Conservation (phyloP, 371 early-diverging fungal species). For the Syncephalis fuscata region DNA sequence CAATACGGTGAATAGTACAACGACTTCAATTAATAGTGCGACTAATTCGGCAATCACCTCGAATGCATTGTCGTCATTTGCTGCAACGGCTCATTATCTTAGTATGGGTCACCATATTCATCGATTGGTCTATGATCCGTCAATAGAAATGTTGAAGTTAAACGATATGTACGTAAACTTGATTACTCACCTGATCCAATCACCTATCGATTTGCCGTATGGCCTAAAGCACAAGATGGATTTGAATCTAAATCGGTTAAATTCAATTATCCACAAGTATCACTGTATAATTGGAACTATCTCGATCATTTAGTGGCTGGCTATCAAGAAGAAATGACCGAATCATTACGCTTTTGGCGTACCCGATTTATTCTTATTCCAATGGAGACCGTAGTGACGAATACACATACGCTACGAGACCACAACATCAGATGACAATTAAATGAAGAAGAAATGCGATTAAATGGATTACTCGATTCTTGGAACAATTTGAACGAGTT, state of each 20-base stretch:
- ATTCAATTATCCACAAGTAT: slow-evolving; percentile 59
- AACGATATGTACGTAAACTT: slow-evolving; percentile 63
- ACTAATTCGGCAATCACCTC: slow-evolving; percentile 1
- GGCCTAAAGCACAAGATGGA: slow-evolving; percentile 51
- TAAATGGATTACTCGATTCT: slow-evolving; percentile 66
- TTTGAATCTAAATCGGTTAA: slow-evolving; percentile 34
- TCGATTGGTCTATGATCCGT: slow-evolving; percentile 48
- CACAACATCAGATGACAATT: slow-evolving; percentile 29
- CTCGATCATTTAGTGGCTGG: slow-evolving; percentile 78
- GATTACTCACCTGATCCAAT: slow-evolving; percentile 35
- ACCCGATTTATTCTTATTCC: slow-evolving; percentile 85
- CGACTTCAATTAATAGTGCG: background rate
- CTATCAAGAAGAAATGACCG: slow-evolving; percentile 65
- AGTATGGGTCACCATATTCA: slow-evolving; percentile 78
- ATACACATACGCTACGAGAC: slow-evolving; percentile 14
- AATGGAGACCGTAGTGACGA: slow-evolving; percentile 37
- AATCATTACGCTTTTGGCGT: slow-evolving; percentile 69
- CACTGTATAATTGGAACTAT: slow-evolving; percentile 85
- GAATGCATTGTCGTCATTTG: background rate
- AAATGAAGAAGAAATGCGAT: slow-evolving; percentile 79
- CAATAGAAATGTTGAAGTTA: slow-evolving; percentile 67
- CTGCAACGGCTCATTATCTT: slow-evolving; percentile 58
- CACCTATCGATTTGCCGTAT: slow-evolving; percentile 69
- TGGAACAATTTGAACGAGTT: slow-evolving; percentile 54
- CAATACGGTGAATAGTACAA: background rate